Conservation (phyloP, 2,329 filamentous ascomycete species). For the Sarocladiaceae sp. region DNA sequence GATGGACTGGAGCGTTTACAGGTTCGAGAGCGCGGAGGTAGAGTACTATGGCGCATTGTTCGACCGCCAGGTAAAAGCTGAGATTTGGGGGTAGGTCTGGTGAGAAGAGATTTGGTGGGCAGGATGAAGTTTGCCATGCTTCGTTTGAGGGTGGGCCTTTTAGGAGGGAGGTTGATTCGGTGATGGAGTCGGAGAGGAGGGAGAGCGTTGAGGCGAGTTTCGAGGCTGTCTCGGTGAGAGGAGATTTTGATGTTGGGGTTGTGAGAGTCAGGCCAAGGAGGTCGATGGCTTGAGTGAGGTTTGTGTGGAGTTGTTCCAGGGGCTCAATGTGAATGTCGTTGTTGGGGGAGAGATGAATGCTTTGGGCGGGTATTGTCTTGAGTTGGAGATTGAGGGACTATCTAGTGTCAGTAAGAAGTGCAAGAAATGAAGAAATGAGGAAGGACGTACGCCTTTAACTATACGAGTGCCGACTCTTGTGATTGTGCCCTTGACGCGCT, state of each 20-base stretch:
- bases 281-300: slow-evolving; percentile 79
- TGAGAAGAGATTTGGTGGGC: slow-evolving; percentile 38
- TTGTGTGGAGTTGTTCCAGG: slow-evolving; percentile 66
- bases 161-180: slow-evolving; percentile 47
- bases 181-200: slow-evolving; percentile 50
- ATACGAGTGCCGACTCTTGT: slow-evolving; percentile 88
- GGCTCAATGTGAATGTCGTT: slow-evolving; percentile 58
- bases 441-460: slow-evolving; percentile 72
- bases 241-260: slow-evolving; percentile 20
- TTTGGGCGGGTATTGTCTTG: slow-evolving; percentile 56
- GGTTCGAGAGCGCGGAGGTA: slow-evolving; percentile 67
- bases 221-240: slow-evolving; percentile 39
- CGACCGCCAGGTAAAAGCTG: slow-evolving; percentile 69
- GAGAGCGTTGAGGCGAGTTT: slow-evolving; percentile 50
- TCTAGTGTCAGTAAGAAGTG: background rate
- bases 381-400: slow-evolving; percentile 76
- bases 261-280: slow-evolving; percentile 74
- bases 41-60: slow-evolving; percentile 66
- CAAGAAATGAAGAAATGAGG: slow-evolving; percentile 5
- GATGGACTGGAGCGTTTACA: slow-evolving; percentile 55
- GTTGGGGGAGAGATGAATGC: slow-evolving; percentile 42
- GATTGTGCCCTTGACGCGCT: slow-evolving; percentile 87
- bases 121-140: slow-evolving; percentile 41
- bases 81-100: slow-evolving; percentile 53
- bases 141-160: slow-evolving; percentile 47